Evolutionary conservation across 192 early-diverging fungal species (phyloP).

Genomic region (Coemansia nantahalensis): DNA sequence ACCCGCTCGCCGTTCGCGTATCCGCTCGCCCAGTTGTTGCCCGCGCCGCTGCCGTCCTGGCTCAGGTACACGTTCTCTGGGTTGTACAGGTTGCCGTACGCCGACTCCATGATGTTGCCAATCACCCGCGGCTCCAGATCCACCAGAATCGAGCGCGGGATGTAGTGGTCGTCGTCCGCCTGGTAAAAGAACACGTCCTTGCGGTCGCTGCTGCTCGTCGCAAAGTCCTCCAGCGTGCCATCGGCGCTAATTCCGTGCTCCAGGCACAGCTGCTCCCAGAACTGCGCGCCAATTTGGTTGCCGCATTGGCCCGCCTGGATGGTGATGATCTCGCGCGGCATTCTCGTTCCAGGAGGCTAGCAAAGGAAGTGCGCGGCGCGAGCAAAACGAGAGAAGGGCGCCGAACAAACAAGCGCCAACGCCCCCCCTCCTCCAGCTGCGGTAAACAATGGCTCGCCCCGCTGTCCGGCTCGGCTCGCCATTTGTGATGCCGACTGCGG

Average conservation of each 20-base stretch:
- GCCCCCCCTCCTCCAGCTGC: too few species aligned
- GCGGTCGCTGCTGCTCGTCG: slow-evolving; percentile 82
- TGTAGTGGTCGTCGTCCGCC: slow-evolving; percentile 99
- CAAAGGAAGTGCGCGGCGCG: too few species aligned
- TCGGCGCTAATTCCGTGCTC: slow-evolving; percentile 96
- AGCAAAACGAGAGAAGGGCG: too few species aligned
- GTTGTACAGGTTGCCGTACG: slow-evolving; percentile 93
- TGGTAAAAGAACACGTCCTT: slow-evolving; percentile 99
- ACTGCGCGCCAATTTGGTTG: slow-evolving; percentile 96
- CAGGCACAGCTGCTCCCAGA: slow-evolving; percentile 89
- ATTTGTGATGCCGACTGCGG: too few species aligned
- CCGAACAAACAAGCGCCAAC: too few species aligned
- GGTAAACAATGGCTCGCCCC: too few species aligned
- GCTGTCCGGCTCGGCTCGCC: too few species aligned
- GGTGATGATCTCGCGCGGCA: slow-evolving; percentile 95
- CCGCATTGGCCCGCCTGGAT: slow-evolving; percentile 97
- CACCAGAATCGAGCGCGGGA: slow-evolving; percentile 87
- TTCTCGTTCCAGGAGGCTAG: too few species aligned
- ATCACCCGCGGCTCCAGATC: slow-evolving; percentile 96
- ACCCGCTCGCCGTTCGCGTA: too few species aligned
- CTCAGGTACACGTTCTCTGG: slow-evolving; percentile 95
- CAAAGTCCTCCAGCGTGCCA: slow-evolving; percentile 90
- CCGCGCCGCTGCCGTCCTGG: slow-evolving; percentile 93
- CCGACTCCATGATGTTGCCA: slow-evolving; percentile 81
- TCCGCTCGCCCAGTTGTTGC: slow-evolving; percentile 96